A percentile compares a stretch with the other conserved stretches of the same genome.
Evolutionary conservation across 345 rosid genomes (phyloP).

Genomic region (Eutrema yunnanense): DNA sequence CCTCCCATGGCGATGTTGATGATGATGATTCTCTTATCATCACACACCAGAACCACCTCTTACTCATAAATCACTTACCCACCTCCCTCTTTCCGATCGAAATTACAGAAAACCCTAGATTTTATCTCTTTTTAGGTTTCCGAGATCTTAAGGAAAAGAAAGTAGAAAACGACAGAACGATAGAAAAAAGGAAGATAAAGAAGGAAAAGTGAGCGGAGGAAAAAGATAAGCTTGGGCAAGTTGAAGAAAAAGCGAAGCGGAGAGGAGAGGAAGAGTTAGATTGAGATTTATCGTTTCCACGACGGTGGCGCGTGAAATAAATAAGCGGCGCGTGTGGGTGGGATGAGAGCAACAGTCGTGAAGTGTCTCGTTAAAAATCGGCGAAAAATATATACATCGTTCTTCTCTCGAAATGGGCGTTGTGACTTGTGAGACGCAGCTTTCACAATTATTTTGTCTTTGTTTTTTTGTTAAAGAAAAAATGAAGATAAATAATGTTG

Average conservation of each 20-base stretch:
- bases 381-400: background rate
- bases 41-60: conserved; percentile 1
- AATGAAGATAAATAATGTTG: too few relatives aligned
- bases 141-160: conserved; percentile 24
- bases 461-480: background rate
- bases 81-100: background rate
- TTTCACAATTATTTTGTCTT: background rate
- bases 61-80: background rate
- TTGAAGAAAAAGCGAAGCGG: background rate
- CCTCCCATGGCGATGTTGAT: conserved; percentile 57
- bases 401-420: conserved; percentile 4
- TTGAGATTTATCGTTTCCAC: background rate
- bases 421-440: background rate
- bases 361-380: background rate
- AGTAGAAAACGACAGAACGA: background rate
- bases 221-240: background rate
- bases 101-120: conserved; percentile 11
- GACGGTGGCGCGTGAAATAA: conserved; percentile 19
- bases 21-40: conserved; percentile 14
- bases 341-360: background rate
- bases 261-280: background rate
- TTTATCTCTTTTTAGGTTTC: background rate
- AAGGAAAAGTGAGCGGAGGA: background rate
- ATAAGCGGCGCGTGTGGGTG: conserved; percentile 2
- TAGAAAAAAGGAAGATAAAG: background rate